A percentile compares a stretch with the other conserved stretches of the same genome.
phyloP scores from a whole-genome alignment of 2,329 filamentous ascomycete species.

The Phoma sp. region DNA sequence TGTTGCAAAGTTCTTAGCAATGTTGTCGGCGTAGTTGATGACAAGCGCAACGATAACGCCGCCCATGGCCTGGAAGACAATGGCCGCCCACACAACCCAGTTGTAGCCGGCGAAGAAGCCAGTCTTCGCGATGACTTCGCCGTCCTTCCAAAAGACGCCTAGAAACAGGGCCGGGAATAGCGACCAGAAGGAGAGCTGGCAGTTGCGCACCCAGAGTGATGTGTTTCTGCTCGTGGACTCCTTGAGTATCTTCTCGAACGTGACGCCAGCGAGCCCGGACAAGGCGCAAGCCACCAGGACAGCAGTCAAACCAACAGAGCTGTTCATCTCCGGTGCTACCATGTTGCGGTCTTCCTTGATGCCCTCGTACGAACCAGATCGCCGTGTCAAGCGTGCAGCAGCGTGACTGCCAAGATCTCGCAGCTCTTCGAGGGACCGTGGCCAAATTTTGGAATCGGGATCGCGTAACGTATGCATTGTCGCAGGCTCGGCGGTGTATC shows the following conservation, averaged over 20 bases:
- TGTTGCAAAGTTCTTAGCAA: conserved; percentile 91
- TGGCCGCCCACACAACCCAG: conserved; percentile 84
- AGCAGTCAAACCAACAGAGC: conserved; percentile 76
- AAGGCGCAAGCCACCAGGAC: conserved; percentile 79
- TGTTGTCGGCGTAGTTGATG: conserved; percentile 85
- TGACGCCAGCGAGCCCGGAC: conserved; percentile 84
- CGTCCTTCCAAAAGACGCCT: conserved; percentile 86
- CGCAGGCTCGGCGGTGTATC: conserved; percentile 59
- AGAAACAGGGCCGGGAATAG: conserved; percentile 87
- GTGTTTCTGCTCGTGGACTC: conserved; percentile 74
- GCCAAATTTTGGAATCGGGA: conserved; percentile 58
- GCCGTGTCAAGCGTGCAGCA: conserved; percentile 60
- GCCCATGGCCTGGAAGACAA: conserved; percentile 80
- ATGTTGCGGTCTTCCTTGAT: conserved; percentile 69
- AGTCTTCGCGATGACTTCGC: conserved; percentile 77
- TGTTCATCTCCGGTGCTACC: conserved; percentile 69
- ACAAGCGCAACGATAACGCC: conserved; percentile 84
- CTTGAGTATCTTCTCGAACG: conserved; percentile 90
- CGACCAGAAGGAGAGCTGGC: conserved; percentile 93
- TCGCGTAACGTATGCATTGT: conserved; percentile 64
- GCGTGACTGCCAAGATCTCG: conserved; percentile 66
- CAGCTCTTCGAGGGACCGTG: conserved; percentile 78
- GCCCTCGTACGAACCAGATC: conserved; percentile 86
- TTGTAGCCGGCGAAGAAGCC: conserved; percentile 98
- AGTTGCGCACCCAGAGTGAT: conserved; percentile 91